Conservation (phyloP, 192 early-diverging fungal species). For the Gonapodya prolifera region DNA sequence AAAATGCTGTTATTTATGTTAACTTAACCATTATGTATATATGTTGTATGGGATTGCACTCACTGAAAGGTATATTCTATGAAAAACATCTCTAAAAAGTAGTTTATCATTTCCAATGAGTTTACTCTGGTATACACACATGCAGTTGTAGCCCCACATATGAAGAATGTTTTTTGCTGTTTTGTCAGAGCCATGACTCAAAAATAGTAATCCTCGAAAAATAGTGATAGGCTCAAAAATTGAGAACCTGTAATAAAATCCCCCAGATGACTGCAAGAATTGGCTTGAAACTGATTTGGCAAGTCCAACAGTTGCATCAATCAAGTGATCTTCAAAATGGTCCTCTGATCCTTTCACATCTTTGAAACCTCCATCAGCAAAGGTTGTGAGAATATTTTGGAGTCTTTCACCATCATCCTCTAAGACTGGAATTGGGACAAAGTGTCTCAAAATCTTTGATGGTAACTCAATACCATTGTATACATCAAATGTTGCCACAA, state of each 20-base stretch:
- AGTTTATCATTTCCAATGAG: not conserved
- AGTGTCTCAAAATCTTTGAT: not conserved
- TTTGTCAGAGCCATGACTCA: not conserved
- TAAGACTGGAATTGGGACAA: not conserved
- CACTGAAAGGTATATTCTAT: not conserved
- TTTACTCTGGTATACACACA: not conserved
- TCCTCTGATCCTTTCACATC: not conserved
- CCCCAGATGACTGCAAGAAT: not conserved
- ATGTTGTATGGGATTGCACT: not conserved
- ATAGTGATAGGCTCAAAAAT: not conserved
- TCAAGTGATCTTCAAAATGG: not conserved
- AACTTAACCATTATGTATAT: not conserved
- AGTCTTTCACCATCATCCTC: not conserved
- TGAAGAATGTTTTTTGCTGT: not conserved
- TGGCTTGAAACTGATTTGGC: not conserved
- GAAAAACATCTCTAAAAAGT: not conserved
- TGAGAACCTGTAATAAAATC: not conserved
- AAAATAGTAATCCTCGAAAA: not conserved
- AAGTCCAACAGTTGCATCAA: not conserved
- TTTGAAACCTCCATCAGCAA: not conserved
- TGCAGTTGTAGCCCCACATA: not conserved
- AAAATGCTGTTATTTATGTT: not conserved
- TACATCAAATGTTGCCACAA: not conserved
- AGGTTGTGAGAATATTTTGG: not conserved
- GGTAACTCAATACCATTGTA: not conserved